Percentiles rank a stretch among this genome's conserved stretches.
Conservation (phyloP, 2,329 filamentous ascomycete species). For the Fusarium floridanum region DNA sequence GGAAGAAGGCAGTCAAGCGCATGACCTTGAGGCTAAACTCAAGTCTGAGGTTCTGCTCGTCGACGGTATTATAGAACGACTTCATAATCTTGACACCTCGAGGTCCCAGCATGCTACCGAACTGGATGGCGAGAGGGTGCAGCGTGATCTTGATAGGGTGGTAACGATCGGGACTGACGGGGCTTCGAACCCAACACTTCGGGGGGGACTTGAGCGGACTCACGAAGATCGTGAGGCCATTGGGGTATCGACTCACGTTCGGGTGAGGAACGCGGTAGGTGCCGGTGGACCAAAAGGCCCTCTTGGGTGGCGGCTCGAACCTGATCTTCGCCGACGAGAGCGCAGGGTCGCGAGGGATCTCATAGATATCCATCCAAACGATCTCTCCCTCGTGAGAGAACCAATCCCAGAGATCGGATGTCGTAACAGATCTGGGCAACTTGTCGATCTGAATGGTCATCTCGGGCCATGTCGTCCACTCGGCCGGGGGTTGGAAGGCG, state of each 20-base stretch:
- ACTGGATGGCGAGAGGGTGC: slow-evolving; percentile 63
- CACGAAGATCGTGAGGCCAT: slow-evolving; percentile 38
- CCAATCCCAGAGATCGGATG: slow-evolving; percentile 62
- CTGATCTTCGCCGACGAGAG: slow-evolving; percentile 59
- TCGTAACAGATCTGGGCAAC: slow-evolving; percentile 54
- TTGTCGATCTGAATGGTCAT: slow-evolving; percentile 49
- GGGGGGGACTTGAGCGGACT: slow-evolving; percentile 8
- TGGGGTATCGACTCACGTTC: slow-evolving; percentile 32
- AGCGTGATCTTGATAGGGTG: slow-evolving; percentile 57
- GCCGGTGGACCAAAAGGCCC: slow-evolving; percentile 63
- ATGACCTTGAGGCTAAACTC: slow-evolving; percentile 49
- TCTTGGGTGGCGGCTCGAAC: slow-evolving; percentile 69
- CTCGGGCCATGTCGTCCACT: slow-evolving; percentile 54
- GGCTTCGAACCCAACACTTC: slow-evolving; percentile 34
- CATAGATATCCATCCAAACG: slow-evolving; percentile 67
- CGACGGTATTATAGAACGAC: slow-evolving; percentile 25
- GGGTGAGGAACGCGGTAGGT: slow-evolving; percentile 46
- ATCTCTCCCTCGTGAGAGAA: slow-evolving; percentile 68
- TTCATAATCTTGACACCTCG: slow-evolving; percentile 72
- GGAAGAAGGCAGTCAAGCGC: slow-evolving; percentile 50
- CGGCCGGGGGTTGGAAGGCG: slow-evolving; percentile 3
- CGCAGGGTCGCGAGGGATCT: slow-evolving; percentile 8
- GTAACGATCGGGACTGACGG: slow-evolving; percentile 27
- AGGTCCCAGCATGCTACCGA: slow-evolving; percentile 70
- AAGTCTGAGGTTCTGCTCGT: slow-evolving; percentile 41